A percentile compares a stretch with the other conserved stretches of the same genome.
Evolutionary conservation across 345 rosid genomes (phyloP).

Genomic region (Hibiscus mutabilis): DNA sequence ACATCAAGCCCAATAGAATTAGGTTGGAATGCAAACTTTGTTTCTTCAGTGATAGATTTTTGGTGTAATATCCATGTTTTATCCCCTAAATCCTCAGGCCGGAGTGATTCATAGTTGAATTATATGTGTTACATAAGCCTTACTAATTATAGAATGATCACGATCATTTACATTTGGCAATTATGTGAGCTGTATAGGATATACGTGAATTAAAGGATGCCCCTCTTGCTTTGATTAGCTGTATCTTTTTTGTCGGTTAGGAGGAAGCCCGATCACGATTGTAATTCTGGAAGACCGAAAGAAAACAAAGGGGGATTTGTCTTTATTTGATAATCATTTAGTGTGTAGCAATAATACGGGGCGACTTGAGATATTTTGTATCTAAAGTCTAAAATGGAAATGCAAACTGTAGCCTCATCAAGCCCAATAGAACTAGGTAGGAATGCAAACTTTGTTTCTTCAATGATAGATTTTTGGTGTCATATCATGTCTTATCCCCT

Average conservation of each 20-base stretch:
- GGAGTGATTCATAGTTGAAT: background rate
- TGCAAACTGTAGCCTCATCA: background rate
- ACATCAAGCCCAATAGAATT: background rate
- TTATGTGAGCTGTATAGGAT: background rate
- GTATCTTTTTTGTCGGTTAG: background rate
- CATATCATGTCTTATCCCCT: background rate
- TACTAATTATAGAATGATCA: background rate
- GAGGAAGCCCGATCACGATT: constrained; percentile 1
- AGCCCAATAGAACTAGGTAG: background rate
- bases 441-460: background rate
- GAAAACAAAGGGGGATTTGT: background rate
- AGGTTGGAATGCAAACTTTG: background rate
- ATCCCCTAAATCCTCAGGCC: background rate
- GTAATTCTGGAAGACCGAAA: constrained; percentile 2
- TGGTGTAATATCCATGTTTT: background rate
- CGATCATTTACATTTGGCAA: background rate
- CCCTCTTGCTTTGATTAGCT: background rate
- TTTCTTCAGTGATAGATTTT: background rate
- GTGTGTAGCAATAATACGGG: background rate
- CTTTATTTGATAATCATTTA: background rate
- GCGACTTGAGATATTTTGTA: background rate
- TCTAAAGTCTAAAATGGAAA: constrained; percentile 8
- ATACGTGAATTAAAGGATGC: background rate
- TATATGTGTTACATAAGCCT: background rate
- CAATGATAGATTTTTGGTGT: background rate